A percentile compares a stretch with the other conserved stretches of the same genome.
Conservation (phyloP, 495 filamentous ascomycete genomes). For the Penicillium diatomitis region DNA sequence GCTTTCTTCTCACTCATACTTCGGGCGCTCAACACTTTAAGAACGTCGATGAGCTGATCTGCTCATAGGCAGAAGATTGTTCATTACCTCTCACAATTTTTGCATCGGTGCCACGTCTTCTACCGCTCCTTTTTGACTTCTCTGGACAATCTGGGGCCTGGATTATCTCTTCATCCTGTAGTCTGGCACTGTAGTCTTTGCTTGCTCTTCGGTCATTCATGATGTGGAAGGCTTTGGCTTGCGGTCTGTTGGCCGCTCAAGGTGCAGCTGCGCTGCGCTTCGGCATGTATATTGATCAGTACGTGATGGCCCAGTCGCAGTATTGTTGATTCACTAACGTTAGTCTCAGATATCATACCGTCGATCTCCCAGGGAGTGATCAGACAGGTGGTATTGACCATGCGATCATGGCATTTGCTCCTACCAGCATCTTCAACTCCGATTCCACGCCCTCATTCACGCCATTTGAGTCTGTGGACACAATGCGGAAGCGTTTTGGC, state of each 20-base stretch:
- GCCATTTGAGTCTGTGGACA: conserved; percentile 52
- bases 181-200: not conserved
- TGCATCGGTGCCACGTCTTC: too few species aligned
- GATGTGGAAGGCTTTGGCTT: conserved; percentile 23
- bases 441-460: conserved; percentile 34
- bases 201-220: not conserved
- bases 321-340: not conserved
- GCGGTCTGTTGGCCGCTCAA: conserved; percentile 27
- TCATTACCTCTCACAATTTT: too few species aligned
- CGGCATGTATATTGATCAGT: conserved; percentile 36
- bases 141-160: too few species aligned
- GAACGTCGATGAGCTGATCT: too few species aligned
- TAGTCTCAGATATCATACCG: conserved; percentile 20
- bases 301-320: not conserved
- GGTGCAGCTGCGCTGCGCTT: conserved; percentile 21
- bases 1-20: too few species aligned
- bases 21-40: too few species aligned
- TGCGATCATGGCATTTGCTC: conserved; percentile 62
- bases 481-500: conserved; percentile 48
- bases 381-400: conserved; percentile 34
- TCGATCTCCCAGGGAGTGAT: conserved; percentile 16
- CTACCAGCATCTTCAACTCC: conserved; percentile 49
- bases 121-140: too few species aligned
- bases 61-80: too few species aligned
- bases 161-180: too few species aligned